phyloP scores from a whole-genome alignment of 208 protist species.

The Crithidia thermophila region DNA sequence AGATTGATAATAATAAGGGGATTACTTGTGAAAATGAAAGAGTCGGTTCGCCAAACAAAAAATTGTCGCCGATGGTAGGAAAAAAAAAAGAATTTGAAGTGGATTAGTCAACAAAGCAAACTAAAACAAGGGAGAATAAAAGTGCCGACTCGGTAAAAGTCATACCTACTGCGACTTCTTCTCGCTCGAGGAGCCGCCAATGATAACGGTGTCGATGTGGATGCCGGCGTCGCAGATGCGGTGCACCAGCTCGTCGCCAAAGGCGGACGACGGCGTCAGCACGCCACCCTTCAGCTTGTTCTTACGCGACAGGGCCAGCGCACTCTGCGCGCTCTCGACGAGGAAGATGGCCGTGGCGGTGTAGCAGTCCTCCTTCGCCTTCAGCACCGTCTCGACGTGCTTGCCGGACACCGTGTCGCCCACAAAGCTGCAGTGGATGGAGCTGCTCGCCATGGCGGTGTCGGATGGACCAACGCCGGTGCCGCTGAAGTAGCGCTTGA shows the following conservation, averaged over 20 bases:
- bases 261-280: constrained; percentile 65
- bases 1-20: too few species aligned
- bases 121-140: constrained; percentile 2
- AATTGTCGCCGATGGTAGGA: too few species aligned
- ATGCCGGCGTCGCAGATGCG: constrained; percentile 46
- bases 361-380: constrained; percentile 64
- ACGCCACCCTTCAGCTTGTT: constrained; percentile 55
- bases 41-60: too few species aligned
- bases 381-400: constrained; percentile 37
- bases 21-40: too few species aligned
- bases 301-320: constrained; percentile 39
- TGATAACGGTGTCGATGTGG: constrained; percentile 23
- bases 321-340: constrained; percentile 57
- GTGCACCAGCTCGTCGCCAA: constrained; percentile 60
- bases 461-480: constrained; percentile 51
- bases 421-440: constrained; percentile 58
- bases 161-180: constrained; percentile 13
- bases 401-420: constrained; percentile 53
- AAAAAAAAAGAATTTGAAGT: too few species aligned
- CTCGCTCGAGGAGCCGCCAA: not conserved
- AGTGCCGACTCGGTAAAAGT: not conserved
- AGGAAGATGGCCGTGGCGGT: constrained; percentile 71
- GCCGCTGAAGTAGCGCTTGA: constrained; percentile 35
- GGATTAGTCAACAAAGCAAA: too few species aligned
- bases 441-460: constrained; percentile 37